Conservation (phyloP, 108 stramenopile species). For the Skeletonema grethae region DNA sequence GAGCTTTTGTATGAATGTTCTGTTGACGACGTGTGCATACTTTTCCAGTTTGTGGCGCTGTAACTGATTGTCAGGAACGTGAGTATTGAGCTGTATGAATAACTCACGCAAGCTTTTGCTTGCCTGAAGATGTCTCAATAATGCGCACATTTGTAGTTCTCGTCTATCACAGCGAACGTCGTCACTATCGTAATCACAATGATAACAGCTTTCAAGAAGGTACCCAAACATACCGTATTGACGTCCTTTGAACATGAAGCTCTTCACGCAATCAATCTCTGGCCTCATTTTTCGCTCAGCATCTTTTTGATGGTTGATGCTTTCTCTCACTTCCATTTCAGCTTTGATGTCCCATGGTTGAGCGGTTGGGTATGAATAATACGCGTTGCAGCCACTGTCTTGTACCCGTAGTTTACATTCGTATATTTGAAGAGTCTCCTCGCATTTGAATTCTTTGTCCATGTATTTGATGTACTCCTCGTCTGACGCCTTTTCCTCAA, state of each 20-base stretch:
- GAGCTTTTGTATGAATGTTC: conserved; percentile 8
- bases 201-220: conserved; percentile 3
- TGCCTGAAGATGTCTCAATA: conserved; percentile 12
- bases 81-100: conserved; percentile 15
- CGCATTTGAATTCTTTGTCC: neutral
- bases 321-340: conserved; percentile 19
- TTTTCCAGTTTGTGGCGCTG: neutral
- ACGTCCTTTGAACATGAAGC: conserved; percentile 18
- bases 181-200: neutral
- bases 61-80: neutral
- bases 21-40: neutral
- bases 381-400: neutral
- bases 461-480: neutral
- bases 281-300: conserved; percentile 12
- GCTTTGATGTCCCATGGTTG: conserved; percentile 18
- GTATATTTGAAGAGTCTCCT: neutral
- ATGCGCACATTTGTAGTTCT: neutral
- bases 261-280: conserved; percentile 2
- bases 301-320: neutral
- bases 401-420: neutral
- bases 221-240: conserved; percentile 2
- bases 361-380: conserved; percentile 13
- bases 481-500: neutral
- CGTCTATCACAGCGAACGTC: neutral
- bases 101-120: conserved; percentile 14